phyloP scores from a whole-genome alignment of 1,284 basidiomycete species.

The Chalciporus sp. region DNA sequence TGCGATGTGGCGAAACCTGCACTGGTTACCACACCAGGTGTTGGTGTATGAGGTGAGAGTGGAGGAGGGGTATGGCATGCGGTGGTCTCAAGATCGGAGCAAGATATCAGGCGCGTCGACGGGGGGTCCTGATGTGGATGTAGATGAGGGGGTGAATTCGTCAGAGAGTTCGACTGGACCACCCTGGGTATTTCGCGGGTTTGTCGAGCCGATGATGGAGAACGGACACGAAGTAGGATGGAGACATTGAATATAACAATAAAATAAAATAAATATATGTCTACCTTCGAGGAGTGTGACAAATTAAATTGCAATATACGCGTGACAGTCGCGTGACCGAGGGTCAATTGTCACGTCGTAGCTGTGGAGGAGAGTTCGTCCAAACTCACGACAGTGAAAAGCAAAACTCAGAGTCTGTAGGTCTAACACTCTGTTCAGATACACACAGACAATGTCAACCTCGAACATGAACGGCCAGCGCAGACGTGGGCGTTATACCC shows the following conservation, averaged over 20 bases:
- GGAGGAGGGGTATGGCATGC: conserved; percentile 61
- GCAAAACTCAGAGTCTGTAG: background rate
- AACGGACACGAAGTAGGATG: conserved; percentile 61
- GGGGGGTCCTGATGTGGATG: background rate
- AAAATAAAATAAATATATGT: background rate
- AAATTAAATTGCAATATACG: conserved; percentile 8
- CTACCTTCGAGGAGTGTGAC: conserved; percentile 5
- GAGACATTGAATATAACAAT: conserved; percentile 40
- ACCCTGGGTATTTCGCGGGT: conserved; percentile 58
- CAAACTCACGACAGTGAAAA: too few relatives aligned
- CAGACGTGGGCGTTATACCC: conserved; percentile 37
- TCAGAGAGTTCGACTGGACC: conserved; percentile 1
- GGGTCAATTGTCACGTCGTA: conserved; percentile 10
- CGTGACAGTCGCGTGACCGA: conserved; percentile 30
- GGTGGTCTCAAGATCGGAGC: conserved; percentile 56
- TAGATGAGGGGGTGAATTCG: background rate
- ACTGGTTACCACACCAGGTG: conserved; percentile 60
- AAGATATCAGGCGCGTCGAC: conserved; percentile 1
- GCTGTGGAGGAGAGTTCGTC: background rate
- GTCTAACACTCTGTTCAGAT: background rate
- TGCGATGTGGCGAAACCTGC: conserved; percentile 59
- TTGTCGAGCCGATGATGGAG: conserved; percentile 65
- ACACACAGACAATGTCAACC: background rate
- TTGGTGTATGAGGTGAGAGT: conserved; percentile 61
- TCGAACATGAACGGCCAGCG: conserved; percentile 15